Evolutionary conservation across 768 basidiomycete species (phyloP).

Genomic region (Mycena vulgaris): DNA sequence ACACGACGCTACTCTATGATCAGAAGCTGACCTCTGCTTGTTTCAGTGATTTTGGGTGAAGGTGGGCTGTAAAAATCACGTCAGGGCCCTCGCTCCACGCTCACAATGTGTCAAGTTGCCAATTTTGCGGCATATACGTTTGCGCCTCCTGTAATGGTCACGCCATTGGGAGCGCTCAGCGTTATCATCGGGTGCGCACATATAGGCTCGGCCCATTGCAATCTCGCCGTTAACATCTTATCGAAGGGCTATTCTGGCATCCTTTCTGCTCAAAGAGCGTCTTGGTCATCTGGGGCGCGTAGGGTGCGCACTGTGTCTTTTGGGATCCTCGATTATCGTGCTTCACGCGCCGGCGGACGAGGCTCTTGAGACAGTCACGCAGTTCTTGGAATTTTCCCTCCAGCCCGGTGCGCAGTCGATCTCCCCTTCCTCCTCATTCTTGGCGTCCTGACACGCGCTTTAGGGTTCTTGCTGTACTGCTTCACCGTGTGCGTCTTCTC

Average conservation of each 20-base stretch:
- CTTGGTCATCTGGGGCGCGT: slow-evolving; percentile 93
- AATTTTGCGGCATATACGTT: slow-evolving; percentile 98
- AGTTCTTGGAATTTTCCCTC: slow-evolving; percentile 90
- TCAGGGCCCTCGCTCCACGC: no score
- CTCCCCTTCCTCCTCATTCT: background rate
- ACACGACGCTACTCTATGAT: background rate
- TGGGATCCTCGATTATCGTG: slow-evolving; percentile 96
- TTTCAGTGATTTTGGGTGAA: slow-evolving; percentile 93
- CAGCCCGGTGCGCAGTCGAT: slow-evolving; percentile 81
- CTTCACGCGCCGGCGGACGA: slow-evolving; percentile 98
- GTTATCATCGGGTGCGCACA: slow-evolving; percentile 91
- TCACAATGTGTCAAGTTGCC: slow-evolving; percentile 62
- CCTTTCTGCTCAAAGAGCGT: slow-evolving; percentile 92
- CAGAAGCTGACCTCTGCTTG: slow-evolving; percentile 1
- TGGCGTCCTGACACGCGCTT: background rate
- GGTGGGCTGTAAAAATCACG: slow-evolving; percentile 58
- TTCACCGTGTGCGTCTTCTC: slow-evolving; percentile 87
- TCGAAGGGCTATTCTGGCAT: slow-evolving; percentile 90
- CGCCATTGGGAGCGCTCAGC: slow-evolving; percentile 94
- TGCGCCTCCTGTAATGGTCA: slow-evolving; percentile 97
- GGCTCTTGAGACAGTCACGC: slow-evolving; percentile 93
- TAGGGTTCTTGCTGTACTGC: slow-evolving; percentile 93
- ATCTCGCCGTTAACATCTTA: slow-evolving; percentile 13
- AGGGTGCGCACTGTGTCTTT: slow-evolving; percentile 87
- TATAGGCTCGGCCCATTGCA: background rate